Evolutionary conservation across 1,139 yeast genomes (phyloP), one percentile per base, ranked within the genome.

Genomic region (Magnusiomyces suaveolens): DNA sequence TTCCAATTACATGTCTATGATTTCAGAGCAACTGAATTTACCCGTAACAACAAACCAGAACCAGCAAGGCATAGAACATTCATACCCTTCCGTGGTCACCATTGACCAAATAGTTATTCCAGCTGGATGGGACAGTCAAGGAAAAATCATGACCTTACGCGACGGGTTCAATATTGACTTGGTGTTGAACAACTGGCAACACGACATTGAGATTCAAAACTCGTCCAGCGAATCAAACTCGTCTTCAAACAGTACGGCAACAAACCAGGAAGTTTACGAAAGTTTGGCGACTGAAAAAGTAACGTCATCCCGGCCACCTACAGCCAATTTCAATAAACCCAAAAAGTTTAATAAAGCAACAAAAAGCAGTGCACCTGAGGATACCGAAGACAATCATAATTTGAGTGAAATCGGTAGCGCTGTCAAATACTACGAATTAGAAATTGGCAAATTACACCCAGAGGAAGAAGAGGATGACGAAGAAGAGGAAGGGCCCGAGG

Each of bases 41-140:
- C 65, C 66, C 6, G 54, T 60, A 3, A 49, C 48, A 20, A 48
- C 53, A 20, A 41, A 51, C 6, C 48, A 46, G 16, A 38, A 53
- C 55, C 52, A 52, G n/a, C 48, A 50, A 3, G 38, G 52, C 26
- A 47, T 57, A 21, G 55, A 56, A 43, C 53, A 51, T 8, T 57
- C 65, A 6, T 59, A 60, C 1, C 69, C 73, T 0, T 60, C 64
- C 18, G 66, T 72, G 33, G 68, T 69, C 1, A 70, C 71, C 44
- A 63, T 69, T 38, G 69, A 70, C 10, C 66, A 66, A 20, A 64
- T 83, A 20, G 63, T 72, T 39, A 74, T 85, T 1, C 75, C 75
- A 1, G 60, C 69, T 1, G 75, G 74, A 14, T 72, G 75, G 75
- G 75, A 72, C 54, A 64, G 72, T 10, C 58, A 61, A 54, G 69